phyloP scores from a whole-genome alignment of 768 basidiomycete genomes.

The Punctularia strigosozonata region DNA sequence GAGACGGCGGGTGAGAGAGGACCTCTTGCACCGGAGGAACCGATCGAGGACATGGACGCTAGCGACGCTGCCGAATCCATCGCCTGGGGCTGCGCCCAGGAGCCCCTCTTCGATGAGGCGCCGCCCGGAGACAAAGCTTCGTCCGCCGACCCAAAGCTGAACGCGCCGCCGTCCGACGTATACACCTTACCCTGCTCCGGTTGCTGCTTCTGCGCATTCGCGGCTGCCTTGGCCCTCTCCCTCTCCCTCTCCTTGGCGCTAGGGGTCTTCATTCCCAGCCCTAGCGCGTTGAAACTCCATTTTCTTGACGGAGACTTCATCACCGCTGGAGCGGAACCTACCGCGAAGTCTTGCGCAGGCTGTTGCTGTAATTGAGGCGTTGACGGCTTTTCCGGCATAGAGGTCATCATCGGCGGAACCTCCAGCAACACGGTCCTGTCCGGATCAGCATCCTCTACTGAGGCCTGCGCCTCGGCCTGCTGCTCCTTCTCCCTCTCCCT shows the following conservation, averaged over 20 bases:
- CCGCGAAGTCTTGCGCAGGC: constrained; percentile 24
- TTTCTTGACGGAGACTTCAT: constrained; percentile 87
- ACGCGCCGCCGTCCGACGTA: too few relatives aligned
- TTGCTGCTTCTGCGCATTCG: too few relatives aligned
- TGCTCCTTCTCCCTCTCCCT: constrained; percentile 35
- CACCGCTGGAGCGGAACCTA: constrained; percentile 33
- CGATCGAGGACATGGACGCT: constrained; percentile 61
- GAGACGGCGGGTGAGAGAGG: constrained; percentile 22
- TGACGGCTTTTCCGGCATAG: constrained; percentile 29
- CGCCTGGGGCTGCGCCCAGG: constrained; percentile 64
- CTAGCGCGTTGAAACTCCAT: constrained; percentile 86
- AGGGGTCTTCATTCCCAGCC: too few relatives aligned
- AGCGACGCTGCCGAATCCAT: constrained; percentile 74
- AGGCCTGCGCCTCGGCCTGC: too few relatives aligned
- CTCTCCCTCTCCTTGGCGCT: too few relatives aligned
- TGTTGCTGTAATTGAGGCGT: constrained; percentile 21
- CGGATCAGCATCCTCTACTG: too few relatives aligned
- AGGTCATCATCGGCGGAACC: neutral
- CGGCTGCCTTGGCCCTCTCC: too few relatives aligned
- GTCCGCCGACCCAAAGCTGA: too few relatives aligned
- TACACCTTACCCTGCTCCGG: too few relatives aligned
- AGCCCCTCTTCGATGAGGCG: too few relatives aligned
- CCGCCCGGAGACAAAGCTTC: too few relatives aligned
- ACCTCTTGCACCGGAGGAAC: constrained; percentile 48
- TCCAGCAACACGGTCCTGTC: neutral